Evolutionary conservation across 441 rosid species (phyloP), one percentile per base, ranked within the genome.

Genomic region (Bruguiera hainesii): DNA sequence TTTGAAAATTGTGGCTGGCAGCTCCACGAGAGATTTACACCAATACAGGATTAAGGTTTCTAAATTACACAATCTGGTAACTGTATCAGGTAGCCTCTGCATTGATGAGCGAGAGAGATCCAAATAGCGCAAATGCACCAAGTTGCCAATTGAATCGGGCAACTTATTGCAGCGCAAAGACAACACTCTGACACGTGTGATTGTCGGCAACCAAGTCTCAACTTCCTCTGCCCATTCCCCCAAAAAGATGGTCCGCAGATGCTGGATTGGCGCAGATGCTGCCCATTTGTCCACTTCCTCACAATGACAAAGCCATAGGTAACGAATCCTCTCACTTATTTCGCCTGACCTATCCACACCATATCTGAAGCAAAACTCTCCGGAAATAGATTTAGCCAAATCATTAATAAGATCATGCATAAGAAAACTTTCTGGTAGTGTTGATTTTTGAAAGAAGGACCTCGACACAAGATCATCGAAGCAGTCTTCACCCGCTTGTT

Each of bases 1-100:
- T n/a, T 49, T 63, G 8, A 56, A 57, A 49, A 79, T 51, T 50
- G 71, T 71, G 56, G 39, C 9, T 0, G 84, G 87, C 71, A 76
- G 65, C 65, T 74, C 6, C 6, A 52, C 25, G 30, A 75, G 77
- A 46, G 28, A 9, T 11, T 26, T 4, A 11, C 81, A 78, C 19
- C 26, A 2, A 0, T 0, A n/a, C 7, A 78, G 9, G 1, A 7
- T 0, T 5, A 81, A 51, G 31, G 52, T 48, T 61, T 73, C 72
- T 61, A 81, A 66, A 51, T 23, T 63, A 6, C 37, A 77, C 7
- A 80, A 61, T 61, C 66, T 53, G 4, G 63, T 63, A 20, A 76
- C 21, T 2, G 80, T 66, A 3, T 33, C 56, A 0, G 79, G 77
- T 20, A 80, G 59, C 29, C 37, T 71, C 60, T 68, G 60, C 21